These are phyloP conservation scores for Lentinula sp. DNA, from an alignment of 768 basidiomycete species.

Conservation along the genomic window DNA sequence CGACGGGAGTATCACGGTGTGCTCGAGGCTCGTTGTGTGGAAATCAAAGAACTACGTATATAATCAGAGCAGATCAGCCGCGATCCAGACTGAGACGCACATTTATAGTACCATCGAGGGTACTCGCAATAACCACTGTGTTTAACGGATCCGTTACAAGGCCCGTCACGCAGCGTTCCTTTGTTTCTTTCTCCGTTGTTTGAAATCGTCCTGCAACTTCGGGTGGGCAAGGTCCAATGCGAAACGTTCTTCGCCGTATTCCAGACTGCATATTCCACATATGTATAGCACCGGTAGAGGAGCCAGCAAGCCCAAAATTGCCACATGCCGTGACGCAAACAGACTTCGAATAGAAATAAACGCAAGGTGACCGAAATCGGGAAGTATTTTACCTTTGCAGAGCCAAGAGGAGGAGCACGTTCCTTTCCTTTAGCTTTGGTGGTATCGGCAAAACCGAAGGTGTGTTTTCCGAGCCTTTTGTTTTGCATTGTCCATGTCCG, in stretches of 20 bases:
- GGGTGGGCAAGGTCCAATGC: constrained; percentile 56
- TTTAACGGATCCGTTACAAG: constrained; percentile 85
- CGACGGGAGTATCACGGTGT: constrained; percentile 63
- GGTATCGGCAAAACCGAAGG: constrained; percentile 52
- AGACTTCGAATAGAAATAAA: constrained; percentile 34
- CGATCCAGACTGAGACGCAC: constrained; percentile 36
- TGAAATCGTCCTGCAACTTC: constrained; percentile 42
- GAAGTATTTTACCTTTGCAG: constrained; percentile 54
- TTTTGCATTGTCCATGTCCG: constrained; percentile 47
- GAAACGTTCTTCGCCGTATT: constrained; percentile 71
- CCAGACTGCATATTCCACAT: constrained; percentile 99
- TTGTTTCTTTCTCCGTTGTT: constrained; percentile 30
- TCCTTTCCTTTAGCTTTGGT: constrained; percentile 43
- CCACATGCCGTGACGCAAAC: constrained; percentile 93
- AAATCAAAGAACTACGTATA: constrained; percentile 88
- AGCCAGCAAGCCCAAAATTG: constrained; percentile 87
- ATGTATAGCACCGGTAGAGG: constrained; percentile 70
- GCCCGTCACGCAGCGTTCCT: constrained; percentile 66
- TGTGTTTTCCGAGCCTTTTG: constrained; percentile 6
- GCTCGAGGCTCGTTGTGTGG: constrained; percentile 71
- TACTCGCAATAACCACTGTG: constrained; percentile 71
- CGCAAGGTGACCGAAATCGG: too few relatives aligned
- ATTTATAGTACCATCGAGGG: constrained; percentile 84
- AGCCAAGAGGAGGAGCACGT: constrained; percentile 37
- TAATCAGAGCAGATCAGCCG: constrained; percentile 1